A percentile compares a stretch with the other conserved stretches of the same genome.
phyloP scores from a whole-genome alignment of 2,329 filamentous ascomycete species.

The Teratosphaeria nubilosa region DNA sequence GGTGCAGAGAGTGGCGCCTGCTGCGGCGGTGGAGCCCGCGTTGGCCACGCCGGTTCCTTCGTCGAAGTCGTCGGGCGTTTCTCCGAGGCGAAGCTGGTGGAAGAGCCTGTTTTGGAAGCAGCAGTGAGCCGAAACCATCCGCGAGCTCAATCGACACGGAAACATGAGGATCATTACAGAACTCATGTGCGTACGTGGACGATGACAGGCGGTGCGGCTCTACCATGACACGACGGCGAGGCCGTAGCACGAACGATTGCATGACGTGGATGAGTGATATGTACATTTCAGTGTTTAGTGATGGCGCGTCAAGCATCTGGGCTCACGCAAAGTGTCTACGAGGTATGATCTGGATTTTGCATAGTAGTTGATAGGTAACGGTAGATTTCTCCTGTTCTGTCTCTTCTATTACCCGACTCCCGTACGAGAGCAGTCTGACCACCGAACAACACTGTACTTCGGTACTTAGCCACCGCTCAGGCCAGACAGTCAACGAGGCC shows the following conservation, averaged over 20 bases:
- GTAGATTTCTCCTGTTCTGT: too few species aligned
- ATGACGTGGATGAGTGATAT: neutral
- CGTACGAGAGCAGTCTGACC: too few species aligned
- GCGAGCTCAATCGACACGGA: neutral
- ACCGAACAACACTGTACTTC: too few species aligned
- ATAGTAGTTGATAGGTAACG: too few species aligned
- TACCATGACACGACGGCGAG: neutral
- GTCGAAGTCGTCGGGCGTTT: too few species aligned
- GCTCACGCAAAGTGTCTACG: too few species aligned
- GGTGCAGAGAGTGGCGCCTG: neutral
- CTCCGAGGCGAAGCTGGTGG: neutral
- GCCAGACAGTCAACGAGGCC: too few species aligned
- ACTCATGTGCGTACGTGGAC: neutral
- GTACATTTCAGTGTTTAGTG: too few species aligned
- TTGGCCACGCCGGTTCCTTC: neutral
- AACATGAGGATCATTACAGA: neutral
- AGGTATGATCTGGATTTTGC: too few species aligned
- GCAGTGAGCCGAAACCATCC: neutral
- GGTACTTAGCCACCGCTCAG: too few species aligned
- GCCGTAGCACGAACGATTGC: neutral
- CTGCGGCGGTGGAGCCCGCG: neutral
- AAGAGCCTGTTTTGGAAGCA: neutral
- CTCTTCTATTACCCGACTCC: too few species aligned
- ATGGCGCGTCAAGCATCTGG: too few species aligned
- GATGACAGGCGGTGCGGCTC: neutral